Evolutionary conservation across 176 grass and related monocot species (phyloP).

Genomic region (Oryza meyeriana): DNA sequence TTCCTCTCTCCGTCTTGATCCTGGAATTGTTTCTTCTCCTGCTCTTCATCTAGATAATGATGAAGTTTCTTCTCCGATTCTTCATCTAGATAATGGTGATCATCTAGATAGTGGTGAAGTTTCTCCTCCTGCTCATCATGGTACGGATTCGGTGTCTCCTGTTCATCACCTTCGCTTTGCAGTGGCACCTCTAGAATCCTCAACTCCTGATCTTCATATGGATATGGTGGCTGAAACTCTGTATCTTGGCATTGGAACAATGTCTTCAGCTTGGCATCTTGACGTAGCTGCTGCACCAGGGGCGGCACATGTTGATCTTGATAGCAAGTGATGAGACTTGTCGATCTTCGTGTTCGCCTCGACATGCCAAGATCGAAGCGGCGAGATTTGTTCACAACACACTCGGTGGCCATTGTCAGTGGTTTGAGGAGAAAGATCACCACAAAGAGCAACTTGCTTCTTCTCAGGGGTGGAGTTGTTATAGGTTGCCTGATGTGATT

Average conservation of each 20-base stretch:
- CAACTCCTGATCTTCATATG: conserved; percentile 8
- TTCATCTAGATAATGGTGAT: not conserved
- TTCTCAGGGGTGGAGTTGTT: conserved; percentile 34
- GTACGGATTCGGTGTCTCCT: conserved; percentile 8
- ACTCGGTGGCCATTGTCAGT: conserved; percentile 62
- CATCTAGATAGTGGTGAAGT: not conserved
- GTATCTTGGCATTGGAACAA: conserved; percentile 32
- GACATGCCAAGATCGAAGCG: conserved; percentile 84
- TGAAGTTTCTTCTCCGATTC: not conserved
- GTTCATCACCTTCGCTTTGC: conserved; percentile 18
- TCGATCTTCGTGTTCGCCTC: conserved; percentile 64
- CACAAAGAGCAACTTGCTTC: conserved; percentile 31
- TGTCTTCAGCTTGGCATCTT: conserved; percentile 34
- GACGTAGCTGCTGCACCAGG: conserved; percentile 8
- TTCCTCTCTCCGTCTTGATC: conserved; percentile 18
- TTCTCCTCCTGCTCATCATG: conserved; percentile 25
- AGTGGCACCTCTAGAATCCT: conserved; percentile 15
- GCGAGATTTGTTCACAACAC: conserved; percentile 49
- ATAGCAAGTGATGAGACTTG: conserved; percentile 26
- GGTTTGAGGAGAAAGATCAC: conserved; percentile 33
- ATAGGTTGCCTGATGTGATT: conserved; percentile 40
- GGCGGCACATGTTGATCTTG: conserved; percentile 33
- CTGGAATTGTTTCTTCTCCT: not conserved
- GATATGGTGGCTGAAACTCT: conserved; percentile 18
- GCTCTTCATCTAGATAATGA: not conserved